A percentile compares a stretch with the other conserved stretches of the same genome.
Evolutionary conservation across 2,329 filamentous ascomycete genomes (phyloP).

Genomic region (Ophiosphaerella korrae): DNA sequence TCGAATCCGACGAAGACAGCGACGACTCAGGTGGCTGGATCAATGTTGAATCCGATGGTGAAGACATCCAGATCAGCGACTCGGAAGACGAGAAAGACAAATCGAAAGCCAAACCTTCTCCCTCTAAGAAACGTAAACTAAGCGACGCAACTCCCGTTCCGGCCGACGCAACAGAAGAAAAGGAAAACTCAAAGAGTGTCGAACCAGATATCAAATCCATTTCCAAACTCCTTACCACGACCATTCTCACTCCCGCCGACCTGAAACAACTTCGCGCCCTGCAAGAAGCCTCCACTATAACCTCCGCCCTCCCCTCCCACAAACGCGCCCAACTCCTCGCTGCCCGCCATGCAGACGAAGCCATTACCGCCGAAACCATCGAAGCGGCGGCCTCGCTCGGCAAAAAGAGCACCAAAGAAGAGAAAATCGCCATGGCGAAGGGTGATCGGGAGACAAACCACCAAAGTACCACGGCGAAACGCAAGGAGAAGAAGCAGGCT

Average conservation of each 20-base stretch:
- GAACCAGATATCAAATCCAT: conserved; percentile 46
- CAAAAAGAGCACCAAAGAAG: conserved; percentile 86
- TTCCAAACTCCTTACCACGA: conserved; percentile 80
- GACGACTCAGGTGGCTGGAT: conserved; percentile 91
- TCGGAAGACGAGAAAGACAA: conserved; percentile 69
- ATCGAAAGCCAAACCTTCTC: conserved; percentile 56
- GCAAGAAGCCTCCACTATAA: conserved; percentile 72
- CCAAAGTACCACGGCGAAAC: conserved; percentile 81
- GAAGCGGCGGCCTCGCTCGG: conserved; percentile 79
- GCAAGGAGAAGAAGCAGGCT: conserved; percentile 83
- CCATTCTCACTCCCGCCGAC: conserved; percentile 93
- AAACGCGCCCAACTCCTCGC: conserved; percentile 48
- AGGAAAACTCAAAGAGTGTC: conserved; percentile 44
- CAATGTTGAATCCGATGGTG: conserved; percentile 80
- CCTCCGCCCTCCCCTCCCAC: conserved; percentile 61
- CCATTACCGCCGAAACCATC: conserved; percentile 88
- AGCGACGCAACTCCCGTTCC: conserved; percentile 47
- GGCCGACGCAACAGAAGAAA: conserved; percentile 42
- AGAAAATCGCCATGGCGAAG: conserved; percentile 80
- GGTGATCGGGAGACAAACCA: conserved; percentile 84
- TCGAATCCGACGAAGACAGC: conserved; percentile 62
- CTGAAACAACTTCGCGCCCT: conserved; percentile 93
- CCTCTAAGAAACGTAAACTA: conserved; percentile 67
- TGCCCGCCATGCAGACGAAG: conserved; percentile 78
- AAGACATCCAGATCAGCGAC: conserved; percentile 73